Conservation (phyloP, 306 rosid species). For the Nissolia schottii region DNA sequence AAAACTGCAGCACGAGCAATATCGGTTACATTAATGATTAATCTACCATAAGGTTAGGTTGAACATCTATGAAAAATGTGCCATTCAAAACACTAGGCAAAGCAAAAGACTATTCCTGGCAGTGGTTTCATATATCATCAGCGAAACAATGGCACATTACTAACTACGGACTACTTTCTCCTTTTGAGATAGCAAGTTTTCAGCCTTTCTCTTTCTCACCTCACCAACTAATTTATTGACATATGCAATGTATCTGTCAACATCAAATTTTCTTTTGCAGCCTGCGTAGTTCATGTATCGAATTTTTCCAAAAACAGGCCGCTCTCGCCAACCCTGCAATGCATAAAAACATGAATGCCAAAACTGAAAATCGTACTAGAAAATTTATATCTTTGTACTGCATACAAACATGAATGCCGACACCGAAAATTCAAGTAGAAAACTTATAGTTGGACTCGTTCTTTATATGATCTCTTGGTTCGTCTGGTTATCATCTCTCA, state of each 20-base stretch:
- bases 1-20: neutral
- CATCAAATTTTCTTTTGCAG: conserved; percentile 93
- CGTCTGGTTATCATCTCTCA: neutral
- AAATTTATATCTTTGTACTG: conserved; percentile 29
- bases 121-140: conserved; percentile 1
- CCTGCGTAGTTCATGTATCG: conserved; percentile 91
- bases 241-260: conserved; percentile 66
- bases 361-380: neutral
- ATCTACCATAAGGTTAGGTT: neutral
- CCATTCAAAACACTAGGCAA: neutral
- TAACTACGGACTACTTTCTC: conserved; percentile 38
- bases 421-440: neutral
- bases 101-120: neutral
- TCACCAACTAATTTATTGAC: conserved; percentile 52
- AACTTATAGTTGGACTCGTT: neutral
- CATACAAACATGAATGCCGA: neutral
- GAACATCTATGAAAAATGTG: neutral
- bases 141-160: neutral
- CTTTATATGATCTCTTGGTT: neutral
- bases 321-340: conserved; percentile 86
- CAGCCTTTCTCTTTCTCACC: conserved; percentile 63
- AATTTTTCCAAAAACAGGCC: conserved; percentile 82
- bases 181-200: conserved; percentile 30
- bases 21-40: neutral
- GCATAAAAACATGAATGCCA: neutral